Conservation (phyloP, 352 stramenopile species). For the Globisporangium uncinulatum region DNA sequence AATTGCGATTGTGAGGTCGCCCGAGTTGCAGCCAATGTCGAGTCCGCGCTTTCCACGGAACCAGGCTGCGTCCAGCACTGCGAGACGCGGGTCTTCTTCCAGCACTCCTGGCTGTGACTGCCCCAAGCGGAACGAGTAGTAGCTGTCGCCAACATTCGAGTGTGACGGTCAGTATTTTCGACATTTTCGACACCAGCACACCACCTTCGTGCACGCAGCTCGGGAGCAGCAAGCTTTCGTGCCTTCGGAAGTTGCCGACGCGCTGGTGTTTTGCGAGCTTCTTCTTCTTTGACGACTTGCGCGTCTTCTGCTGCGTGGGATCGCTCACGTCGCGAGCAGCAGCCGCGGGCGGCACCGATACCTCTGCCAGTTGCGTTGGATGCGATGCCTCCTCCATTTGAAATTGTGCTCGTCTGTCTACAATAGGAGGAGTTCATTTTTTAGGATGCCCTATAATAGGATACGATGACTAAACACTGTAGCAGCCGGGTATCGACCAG, state of each 20-base stretch:
- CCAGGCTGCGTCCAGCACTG: slow-evolving; percentile 55
- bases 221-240: background rate
- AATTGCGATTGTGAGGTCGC: slow-evolving; percentile 71
- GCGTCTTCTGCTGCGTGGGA: slow-evolving; percentile 7
- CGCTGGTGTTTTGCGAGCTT: slow-evolving; percentile 40
- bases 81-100: slow-evolving; percentile 56
- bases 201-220: too few relatives aligned
- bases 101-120: slow-evolving; percentile 40
- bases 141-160: slow-evolving; percentile 23
- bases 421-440: too few relatives aligned
- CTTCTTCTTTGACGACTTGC: slow-evolving; percentile 11
- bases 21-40: slow-evolving; percentile 81
- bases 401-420: too few relatives aligned
- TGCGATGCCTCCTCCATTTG: background rate
- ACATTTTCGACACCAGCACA: background rate
- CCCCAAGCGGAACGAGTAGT: slow-evolving; percentile 73
- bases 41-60: slow-evolving; percentile 56
- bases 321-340: background rate
- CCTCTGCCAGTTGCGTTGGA: background rate
- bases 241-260: slow-evolving; percentile 78
- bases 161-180: too few relatives aligned
- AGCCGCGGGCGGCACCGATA: too few relatives aligned
- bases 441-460: too few relatives aligned
- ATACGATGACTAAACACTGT: too few relatives aligned
- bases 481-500: too few relatives aligned